Percentiles rank a stretch among this genome's conserved stretches.
These are phyloP conservation scores for Aspergillus fijiensis DNA, from an alignment of 2,329 filamentous ascomycete species.

Conservation along the genomic window DNA sequence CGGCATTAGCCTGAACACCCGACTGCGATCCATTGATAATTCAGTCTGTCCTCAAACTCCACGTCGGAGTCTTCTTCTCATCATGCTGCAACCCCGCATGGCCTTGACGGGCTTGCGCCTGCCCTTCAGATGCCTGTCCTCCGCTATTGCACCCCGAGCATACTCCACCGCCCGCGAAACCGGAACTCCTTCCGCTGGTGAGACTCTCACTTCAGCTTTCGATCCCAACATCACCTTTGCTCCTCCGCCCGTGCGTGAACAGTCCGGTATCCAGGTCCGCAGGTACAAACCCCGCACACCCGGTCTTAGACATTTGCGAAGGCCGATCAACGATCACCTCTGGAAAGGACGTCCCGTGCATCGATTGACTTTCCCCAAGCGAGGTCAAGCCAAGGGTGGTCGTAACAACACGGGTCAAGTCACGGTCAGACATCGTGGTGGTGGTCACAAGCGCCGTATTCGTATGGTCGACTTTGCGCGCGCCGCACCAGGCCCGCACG, in stretches of 20 bases:
- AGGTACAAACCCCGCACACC: conserved; percentile 94
- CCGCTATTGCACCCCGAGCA: conserved; percentile 45
- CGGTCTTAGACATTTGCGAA: conserved; percentile 84
- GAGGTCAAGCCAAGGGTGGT: conserved; percentile 88
- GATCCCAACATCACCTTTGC: conserved; percentile 43
- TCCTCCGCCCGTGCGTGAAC: conserved; percentile 46
- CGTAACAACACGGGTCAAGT: conserved; percentile 83
- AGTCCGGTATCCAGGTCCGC: conserved; percentile 57
- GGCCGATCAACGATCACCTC: conserved; percentile 92
- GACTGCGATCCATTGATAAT: conserved; percentile 10
- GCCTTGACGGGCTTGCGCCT: conserved; percentile 54
- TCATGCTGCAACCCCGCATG: conserved; percentile 68
- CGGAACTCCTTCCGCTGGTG: conserved; percentile 27
- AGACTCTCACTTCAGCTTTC: conserved; percentile 37
- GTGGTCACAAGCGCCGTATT: conserved; percentile 88
- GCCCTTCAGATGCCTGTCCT: conserved; percentile 48
- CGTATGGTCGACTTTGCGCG: conserved; percentile 87
- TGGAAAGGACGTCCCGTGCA: conserved; percentile 89
- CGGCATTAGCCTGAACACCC: conserved; percentile 7
- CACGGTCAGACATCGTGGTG: conserved; percentile 87
- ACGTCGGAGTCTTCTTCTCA: conserved; percentile 8
- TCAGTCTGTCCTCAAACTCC: neutral
- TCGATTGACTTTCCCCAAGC: conserved; percentile 84
- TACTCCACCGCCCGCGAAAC: conserved; percentile 53
- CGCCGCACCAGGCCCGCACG: conserved; percentile 73